Evolutionary conservation across 768 basidiomycete species (phyloP).

Genomic region (Paxillus involutus): DNA sequence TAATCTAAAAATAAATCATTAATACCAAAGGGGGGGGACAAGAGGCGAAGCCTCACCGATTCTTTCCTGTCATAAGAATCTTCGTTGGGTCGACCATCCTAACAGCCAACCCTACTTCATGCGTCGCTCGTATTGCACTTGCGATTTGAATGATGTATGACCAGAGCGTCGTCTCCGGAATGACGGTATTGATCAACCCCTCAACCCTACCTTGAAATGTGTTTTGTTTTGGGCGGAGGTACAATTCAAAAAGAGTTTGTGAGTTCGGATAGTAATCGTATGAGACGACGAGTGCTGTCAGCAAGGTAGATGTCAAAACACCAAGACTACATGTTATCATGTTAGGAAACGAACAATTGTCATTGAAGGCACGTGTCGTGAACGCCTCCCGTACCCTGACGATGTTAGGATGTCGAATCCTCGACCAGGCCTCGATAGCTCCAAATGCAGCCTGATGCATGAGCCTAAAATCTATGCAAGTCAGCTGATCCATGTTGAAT

Average conservation of each 20-base stretch:
- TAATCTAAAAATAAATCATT: constrained; percentile 44
- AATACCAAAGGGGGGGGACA: not conserved
- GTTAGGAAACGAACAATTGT: constrained; percentile 66
- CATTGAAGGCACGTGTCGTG: constrained; percentile 89
- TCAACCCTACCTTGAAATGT: constrained; percentile 37
- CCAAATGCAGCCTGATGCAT: constrained; percentile 79
- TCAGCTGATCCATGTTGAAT: not conserved
- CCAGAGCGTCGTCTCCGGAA: constrained; percentile 88
- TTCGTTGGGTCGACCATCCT: constrained; percentile 85
- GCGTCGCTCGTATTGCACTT: constrained; percentile 82
- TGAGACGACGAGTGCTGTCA: constrained; percentile 81
- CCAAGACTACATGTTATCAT: not conserved
- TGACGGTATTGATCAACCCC: constrained; percentile 23
- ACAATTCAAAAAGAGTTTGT: constrained; percentile 75
- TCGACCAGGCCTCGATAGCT: constrained; percentile 83
- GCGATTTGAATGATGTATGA: constrained; percentile 90
- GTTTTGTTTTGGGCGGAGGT: constrained; percentile 60
- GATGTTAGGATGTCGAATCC: constrained; percentile 82
- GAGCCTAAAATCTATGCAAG: constrained; percentile 72
- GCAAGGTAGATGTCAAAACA: constrained; percentile 9
- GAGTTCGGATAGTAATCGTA: constrained; percentile 88
- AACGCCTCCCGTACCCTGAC: constrained; percentile 88
- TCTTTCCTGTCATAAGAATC: constrained; percentile 85
- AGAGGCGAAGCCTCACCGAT: constrained; percentile 51
- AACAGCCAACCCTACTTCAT: constrained; percentile 77